Conservation (phyloP, 2,329 filamentous ascomycete species). For the Trichoderma semiorbis region DNA sequence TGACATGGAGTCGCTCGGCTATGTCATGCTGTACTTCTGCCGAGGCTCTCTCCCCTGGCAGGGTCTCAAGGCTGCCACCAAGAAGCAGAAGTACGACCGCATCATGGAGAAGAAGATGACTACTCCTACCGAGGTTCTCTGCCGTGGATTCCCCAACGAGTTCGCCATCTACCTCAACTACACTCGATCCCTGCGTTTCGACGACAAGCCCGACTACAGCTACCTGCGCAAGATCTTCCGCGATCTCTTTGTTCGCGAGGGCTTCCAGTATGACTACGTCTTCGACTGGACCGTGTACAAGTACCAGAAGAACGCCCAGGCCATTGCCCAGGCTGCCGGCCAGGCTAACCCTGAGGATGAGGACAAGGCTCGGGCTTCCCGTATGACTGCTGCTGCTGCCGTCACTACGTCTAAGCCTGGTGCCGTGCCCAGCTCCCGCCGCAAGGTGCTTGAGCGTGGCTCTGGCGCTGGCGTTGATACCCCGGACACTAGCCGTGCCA, state of each 20-base stretch:
- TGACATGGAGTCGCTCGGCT: constrained; percentile 98
- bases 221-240: constrained; percentile 99
- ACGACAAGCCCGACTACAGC: constrained; percentile 99
- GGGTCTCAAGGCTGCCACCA: constrained; percentile 95
- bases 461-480: constrained; percentile 58
- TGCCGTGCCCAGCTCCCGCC: constrained; percentile 72
- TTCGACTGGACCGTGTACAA: constrained; percentile 99
- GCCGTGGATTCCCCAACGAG: constrained; percentile 98
- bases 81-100: constrained; percentile 99
- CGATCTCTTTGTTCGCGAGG: constrained; percentile 96
- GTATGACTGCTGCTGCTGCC: constrained; percentile 62
- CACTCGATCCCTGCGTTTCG: constrained; percentile 95
- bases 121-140: constrained; percentile 95
- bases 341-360: constrained; percentile 66
- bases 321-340: constrained; percentile 78
- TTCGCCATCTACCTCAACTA: constrained; percentile 99
- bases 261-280: constrained; percentile 99
- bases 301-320: constrained; percentile 98
- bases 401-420: constrained; percentile 66
- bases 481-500: constrained; percentile 70
- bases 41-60: constrained; percentile 98
- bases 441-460: constrained; percentile 76
- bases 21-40: constrained; percentile 99
- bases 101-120: constrained; percentile 99
- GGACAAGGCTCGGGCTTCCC: constrained; percentile 69